These are phyloP conservation scores for Pseudonectria buxi DNA, from an alignment of 2,329 filamentous ascomycete species.

Conservation along the genomic window DNA sequence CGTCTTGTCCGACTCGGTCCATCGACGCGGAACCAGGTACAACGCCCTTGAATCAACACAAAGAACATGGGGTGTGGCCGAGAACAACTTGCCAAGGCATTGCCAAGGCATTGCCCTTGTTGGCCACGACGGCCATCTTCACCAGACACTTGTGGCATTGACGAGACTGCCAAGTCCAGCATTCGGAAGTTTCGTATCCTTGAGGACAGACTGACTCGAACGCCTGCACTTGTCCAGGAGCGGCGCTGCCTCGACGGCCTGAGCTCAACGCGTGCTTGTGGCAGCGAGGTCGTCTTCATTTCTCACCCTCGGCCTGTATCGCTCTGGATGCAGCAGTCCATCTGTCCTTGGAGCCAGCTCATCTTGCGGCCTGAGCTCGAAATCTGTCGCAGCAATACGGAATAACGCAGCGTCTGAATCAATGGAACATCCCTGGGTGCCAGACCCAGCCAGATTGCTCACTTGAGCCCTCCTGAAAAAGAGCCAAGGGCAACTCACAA, in stretches of 20 bases:
- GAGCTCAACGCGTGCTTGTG: slow-evolving; percentile 13
- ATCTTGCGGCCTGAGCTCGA: slow-evolving; percentile 16
- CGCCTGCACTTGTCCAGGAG: slow-evolving; percentile 24
- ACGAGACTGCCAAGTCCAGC: too few species aligned
- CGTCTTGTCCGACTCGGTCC: slow-evolving; percentile 33
- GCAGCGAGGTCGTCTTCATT: slow-evolving; percentile 22
- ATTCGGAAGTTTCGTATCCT: too few species aligned
- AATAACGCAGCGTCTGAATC: slow-evolving; percentile 29
- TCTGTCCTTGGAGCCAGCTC: slow-evolving; percentile 22
- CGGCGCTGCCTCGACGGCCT: slow-evolving; percentile 20
- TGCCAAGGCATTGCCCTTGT: slow-evolving; percentile 24
- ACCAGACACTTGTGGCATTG: slow-evolving; percentile 28
- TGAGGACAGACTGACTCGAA: slow-evolving; percentile 18
- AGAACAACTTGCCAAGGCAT: too few species aligned
- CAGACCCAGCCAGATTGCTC: too few species aligned
- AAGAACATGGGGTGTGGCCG: too few species aligned
- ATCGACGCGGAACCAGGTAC: slow-evolving; percentile 16
- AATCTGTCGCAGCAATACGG: slow-evolving; percentile 19
- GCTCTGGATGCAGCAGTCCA: slow-evolving; percentile 21
- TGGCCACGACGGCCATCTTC: slow-evolving; percentile 16
- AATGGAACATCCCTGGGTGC: slow-evolving; percentile 23
- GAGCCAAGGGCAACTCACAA: slow-evolving; percentile 21
- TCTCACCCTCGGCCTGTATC: slow-evolving; percentile 27
- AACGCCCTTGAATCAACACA: too few species aligned
- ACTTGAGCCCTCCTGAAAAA: background rate